Evolutionary conservation across 148 eudicot genomes (phyloP).

Genomic region (Mesembryanthemum crystallinum): DNA sequence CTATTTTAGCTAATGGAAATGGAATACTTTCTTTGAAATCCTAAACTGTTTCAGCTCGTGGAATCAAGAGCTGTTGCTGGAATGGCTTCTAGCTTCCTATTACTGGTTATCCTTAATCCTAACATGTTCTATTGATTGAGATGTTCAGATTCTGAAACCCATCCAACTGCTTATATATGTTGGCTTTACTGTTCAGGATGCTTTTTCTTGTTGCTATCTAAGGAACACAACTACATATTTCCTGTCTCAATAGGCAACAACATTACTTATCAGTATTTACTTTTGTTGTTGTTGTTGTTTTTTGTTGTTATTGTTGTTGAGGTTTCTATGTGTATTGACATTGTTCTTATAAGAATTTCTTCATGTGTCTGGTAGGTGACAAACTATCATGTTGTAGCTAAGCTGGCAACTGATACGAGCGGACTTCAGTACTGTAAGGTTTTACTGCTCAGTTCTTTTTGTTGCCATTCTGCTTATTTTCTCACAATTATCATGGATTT

Average conservation of each 20-base stretch:
- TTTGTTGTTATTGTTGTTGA: too few species aligned
- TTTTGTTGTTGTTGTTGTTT: too few species aligned
- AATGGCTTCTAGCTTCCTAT: too few species aligned
- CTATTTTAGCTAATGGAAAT: not conserved
- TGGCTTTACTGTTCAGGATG: not conserved
- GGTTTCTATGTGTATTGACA: too few species aligned
- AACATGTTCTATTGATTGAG: not conserved
- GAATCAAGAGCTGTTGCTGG: not conserved
- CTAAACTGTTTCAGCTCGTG: not conserved
- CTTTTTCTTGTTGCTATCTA: too few species aligned
- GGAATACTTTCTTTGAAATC: not conserved
- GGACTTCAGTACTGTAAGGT: conserved; percentile 93
- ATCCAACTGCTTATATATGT: not conserved
- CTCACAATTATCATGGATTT: not conserved
- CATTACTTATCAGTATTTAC: not conserved
- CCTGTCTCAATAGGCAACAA: not conserved
- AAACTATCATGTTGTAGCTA: conserved; percentile 83
- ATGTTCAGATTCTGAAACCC: not conserved
- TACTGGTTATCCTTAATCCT: not conserved
- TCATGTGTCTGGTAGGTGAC: conserved; percentile 58
- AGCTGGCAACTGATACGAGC: conserved; percentile 68
- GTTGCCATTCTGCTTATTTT: conserved; percentile 6
- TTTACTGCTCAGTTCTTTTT: conserved; percentile 33
- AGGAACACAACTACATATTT: not conserved
- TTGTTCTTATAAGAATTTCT: not conserved